phyloP scores from a whole-genome alignment of 148 eudicot species.

The Hydrangea macrophylla region DNA sequence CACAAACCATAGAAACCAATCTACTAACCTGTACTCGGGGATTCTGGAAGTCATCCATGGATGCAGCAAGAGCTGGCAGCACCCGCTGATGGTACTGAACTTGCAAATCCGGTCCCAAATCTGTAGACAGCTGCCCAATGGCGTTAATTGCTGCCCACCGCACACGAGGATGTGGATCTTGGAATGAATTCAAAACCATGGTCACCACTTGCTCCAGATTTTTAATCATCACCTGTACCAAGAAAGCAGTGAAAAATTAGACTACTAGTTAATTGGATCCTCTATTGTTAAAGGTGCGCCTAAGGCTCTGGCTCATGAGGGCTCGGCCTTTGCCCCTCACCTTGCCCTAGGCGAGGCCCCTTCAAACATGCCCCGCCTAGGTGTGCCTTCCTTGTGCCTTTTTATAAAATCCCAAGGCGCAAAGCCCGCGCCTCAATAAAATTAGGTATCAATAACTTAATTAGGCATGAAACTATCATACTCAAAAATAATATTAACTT shows the following conservation, averaged over 20 bases:
- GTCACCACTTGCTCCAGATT: slow-evolving; percentile 84
- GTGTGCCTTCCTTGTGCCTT: too few relatives aligned
- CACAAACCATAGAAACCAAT: not conserved
- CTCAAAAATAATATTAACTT: too few relatives aligned
- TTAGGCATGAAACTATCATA: too few relatives aligned
- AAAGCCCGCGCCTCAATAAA: too few relatives aligned
- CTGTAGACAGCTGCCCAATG: slow-evolving; percentile 92
- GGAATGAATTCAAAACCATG: slow-evolving; percentile 83
- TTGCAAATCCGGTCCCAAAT: slow-evolving; percentile 94
- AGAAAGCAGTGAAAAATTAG: not conserved
- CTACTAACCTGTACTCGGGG: slow-evolving; percentile 87
- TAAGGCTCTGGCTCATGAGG: too few relatives aligned
- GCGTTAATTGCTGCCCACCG: slow-evolving; percentile 99
- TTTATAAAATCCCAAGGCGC: too few relatives aligned
- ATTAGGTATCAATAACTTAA: too few relatives aligned
- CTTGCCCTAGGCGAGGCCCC: too few relatives aligned
- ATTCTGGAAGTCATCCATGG: slow-evolving; percentile 97
- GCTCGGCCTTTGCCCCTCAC: too few relatives aligned
- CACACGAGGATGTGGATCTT: slow-evolving; percentile 92
- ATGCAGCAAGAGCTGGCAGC: slow-evolving; percentile 77
- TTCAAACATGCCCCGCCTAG: too few relatives aligned
- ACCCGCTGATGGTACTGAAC: slow-evolving; percentile 73
- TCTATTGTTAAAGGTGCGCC: too few relatives aligned
- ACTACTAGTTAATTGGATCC: too few relatives aligned
- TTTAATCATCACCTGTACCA: slow-evolving; percentile 76